phyloP scores from a whole-genome alignment of 306 rosid species.

The Pachyrhizus erosus region DNA sequence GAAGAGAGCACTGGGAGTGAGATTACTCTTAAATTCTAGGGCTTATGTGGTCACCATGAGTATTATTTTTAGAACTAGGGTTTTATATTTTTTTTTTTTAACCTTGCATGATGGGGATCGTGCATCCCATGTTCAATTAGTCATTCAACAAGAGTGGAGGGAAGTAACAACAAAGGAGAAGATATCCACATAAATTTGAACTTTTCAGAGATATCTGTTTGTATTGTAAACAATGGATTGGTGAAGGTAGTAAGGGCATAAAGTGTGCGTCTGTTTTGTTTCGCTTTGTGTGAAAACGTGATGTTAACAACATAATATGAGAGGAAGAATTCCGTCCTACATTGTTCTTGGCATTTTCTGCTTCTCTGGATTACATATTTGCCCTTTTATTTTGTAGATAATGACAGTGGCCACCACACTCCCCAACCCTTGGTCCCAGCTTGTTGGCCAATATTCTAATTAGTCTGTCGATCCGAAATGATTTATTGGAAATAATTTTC shows the following conservation, averaged over 20 bases:
- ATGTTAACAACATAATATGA: neutral
- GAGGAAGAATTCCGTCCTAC: neutral
- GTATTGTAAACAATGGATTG: neutral
- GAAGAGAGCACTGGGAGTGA: constrained; percentile 73
- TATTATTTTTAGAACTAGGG: neutral
- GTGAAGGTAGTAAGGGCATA: neutral
- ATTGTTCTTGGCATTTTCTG: neutral
- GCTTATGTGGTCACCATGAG: neutral
- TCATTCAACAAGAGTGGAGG: neutral
- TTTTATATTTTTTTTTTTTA: neutral
- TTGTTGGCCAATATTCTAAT: neutral
- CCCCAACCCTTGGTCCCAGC: neutral
- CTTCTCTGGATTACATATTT: neutral
- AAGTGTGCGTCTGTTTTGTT: neutral
- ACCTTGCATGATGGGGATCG: neutral
- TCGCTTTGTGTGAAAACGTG: neutral
- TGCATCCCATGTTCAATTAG: neutral
- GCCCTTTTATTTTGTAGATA: neutral
- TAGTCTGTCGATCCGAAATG: neutral
- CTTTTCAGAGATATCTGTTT: neutral
- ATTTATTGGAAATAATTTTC: neutral
- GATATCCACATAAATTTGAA: neutral
- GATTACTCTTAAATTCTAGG: constrained; percentile 76
- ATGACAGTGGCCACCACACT: neutral
- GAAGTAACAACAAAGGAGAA: neutral